Evolutionary conservation across 129 eudicot genomes (phyloP).

Genomic region (Pseudognaphalium luteoalbum): DNA sequence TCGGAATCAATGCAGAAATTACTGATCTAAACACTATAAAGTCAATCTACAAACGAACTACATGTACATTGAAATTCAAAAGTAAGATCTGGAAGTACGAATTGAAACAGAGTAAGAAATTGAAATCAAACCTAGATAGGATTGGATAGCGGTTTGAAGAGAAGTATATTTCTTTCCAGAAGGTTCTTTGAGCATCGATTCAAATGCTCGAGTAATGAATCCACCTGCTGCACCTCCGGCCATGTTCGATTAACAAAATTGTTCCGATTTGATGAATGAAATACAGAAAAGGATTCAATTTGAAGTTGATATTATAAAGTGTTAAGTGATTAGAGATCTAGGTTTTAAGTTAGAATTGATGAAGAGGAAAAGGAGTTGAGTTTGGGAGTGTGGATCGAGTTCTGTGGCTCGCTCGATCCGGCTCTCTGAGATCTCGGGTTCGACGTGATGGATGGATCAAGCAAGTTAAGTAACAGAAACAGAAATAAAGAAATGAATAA

Average conservation of each 20-base stretch:
- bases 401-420: background rate
- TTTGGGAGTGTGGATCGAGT: conserved; percentile 21
- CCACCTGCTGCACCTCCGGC: conserved; percentile 98
- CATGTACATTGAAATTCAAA: background rate
- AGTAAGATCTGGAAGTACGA: conserved; percentile 16
- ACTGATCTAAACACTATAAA: background rate
- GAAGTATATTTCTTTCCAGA: conserved; percentile 62
- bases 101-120: conserved; percentile 13
- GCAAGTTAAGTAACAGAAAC: background rate
- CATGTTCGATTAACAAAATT: conserved; percentile 37
- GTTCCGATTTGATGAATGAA: background rate
- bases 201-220: conserved; percentile 85
- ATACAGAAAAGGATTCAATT: background rate
- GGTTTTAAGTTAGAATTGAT: conserved; percentile 1
- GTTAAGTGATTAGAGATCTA: conserved; percentile 13
- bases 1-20: conserved; percentile 17
- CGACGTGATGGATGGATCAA: background rate
- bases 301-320: conserved; percentile 7
- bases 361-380: conserved; percentile 24
- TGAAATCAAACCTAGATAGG: conserved; percentile 65
- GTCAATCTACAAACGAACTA: background rate
- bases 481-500: background rate
- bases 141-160: conserved; percentile 73
- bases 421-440: conserved; percentile 27
- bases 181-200: conserved; percentile 89